Percentiles rank a stretch among this genome's conserved stretches.
Conservation (phyloP, 129 eudicot species). For the Lonicera japonica region DNA sequence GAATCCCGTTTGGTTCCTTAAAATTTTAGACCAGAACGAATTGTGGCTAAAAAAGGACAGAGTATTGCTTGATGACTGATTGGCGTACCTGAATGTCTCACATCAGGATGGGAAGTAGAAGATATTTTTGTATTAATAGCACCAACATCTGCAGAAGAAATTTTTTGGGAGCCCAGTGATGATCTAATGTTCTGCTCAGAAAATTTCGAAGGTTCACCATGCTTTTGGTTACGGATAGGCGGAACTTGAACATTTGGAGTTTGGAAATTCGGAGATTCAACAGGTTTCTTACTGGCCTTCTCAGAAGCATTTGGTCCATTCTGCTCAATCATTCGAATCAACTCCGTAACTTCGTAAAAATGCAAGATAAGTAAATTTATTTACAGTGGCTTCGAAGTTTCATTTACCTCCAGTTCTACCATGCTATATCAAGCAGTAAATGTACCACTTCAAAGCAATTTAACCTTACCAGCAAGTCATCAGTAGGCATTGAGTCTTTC, state of each 20-base stretch:
- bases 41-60: too few species aligned
- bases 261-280: slow-evolving; percentile 37
- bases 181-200: slow-evolving; percentile 38
- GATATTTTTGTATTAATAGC: slow-evolving; percentile 12
- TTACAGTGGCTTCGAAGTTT: neutral
- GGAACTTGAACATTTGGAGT: too few species aligned
- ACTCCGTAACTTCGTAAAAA: neutral
- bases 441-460: slow-evolving; percentile 7
- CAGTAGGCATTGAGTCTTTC: slow-evolving; percentile 41
- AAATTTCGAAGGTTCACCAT: slow-evolving; percentile 18
- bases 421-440: slow-evolving; percentile 1
- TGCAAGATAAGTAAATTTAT: neutral
- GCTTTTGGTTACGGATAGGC: slow-evolving; percentile 20
- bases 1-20: too few species aligned
- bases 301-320: slow-evolving; percentile 50
- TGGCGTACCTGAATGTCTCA: too few species aligned
- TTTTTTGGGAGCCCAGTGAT: slow-evolving; percentile 32
- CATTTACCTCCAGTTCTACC: neutral
- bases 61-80: too few species aligned
- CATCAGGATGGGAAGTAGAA: slow-evolving; percentile 25
- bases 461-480: slow-evolving; percentile 59
- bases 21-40: too few species aligned
- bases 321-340: slow-evolving; percentile 32
- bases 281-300: slow-evolving; percentile 26
- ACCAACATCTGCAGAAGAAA: slow-evolving; percentile 18